A percentile compares a stretch with the other conserved stretches of the same genome.
phyloP scores from a whole-genome alignment of 352 stramenopile genomes.

The Globisporangium spinosum region DNA sequence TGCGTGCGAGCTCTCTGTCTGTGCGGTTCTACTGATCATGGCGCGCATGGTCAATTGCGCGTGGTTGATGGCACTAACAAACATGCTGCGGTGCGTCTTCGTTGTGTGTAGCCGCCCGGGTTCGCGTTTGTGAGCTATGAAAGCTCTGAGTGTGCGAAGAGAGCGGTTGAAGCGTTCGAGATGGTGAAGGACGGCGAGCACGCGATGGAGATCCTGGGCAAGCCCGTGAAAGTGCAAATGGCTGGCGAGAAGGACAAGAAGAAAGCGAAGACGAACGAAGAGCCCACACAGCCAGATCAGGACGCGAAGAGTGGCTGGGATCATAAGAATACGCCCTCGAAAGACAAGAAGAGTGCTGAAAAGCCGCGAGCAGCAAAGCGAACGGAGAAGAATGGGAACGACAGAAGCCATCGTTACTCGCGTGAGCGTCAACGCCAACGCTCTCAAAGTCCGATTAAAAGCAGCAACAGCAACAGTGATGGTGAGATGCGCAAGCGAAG shows the following conservation, averaged over 20 bases:
- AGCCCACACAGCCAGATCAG: not conserved
- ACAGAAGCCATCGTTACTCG: not conserved
- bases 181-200: constrained; percentile 17
- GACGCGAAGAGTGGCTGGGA: not conserved
- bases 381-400: not conserved
- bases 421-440: not conserved
- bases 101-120: constrained; percentile 48
- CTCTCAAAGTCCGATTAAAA: not conserved
- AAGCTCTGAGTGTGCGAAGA: constrained; percentile 35
- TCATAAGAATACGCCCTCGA: not conserved
- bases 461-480: not conserved
- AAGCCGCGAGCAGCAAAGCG: not conserved
- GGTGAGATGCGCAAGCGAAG: constrained; percentile 4
- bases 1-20: constrained; percentile 19
- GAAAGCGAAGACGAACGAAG: not conserved
- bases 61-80: not conserved
- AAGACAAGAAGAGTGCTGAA: constrained; percentile 7
- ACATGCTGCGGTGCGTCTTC: too few species aligned
- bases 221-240: constrained; percentile 72
- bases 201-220: constrained; percentile 59
- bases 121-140: constrained; percentile 79
- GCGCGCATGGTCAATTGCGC: not conserved
- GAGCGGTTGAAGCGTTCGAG: constrained; percentile 43
- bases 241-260: constrained; percentile 37
- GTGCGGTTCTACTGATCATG: not conserved